These are phyloP conservation scores for Afroboletus lepidellus DNA, from an alignment of 1,284 basidiomycete species.

Conservation along the genomic window DNA sequence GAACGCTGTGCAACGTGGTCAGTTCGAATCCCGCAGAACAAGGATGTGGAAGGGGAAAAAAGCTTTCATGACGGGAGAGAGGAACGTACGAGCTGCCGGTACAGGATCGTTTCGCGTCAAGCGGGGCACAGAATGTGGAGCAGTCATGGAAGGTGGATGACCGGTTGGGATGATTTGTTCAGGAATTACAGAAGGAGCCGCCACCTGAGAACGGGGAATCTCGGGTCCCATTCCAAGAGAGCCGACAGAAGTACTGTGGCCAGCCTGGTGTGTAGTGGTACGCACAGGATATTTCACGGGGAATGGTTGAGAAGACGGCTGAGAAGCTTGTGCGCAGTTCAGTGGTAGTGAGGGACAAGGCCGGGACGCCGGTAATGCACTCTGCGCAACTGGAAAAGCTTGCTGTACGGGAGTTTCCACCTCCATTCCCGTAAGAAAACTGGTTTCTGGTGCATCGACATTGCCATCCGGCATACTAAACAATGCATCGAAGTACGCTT, in stretches of 20 bases:
- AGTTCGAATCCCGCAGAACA: conserved; percentile 1
- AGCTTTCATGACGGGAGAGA: not conserved
- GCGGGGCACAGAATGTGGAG: not conserved
- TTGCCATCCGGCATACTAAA: not conserved
- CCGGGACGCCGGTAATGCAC: not conserved
- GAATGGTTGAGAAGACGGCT: conserved; percentile 3
- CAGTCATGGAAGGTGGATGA: not conserved
- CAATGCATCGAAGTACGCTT: not conserved
- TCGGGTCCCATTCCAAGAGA: not conserved
- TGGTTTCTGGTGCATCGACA: not conserved
- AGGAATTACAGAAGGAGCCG: not conserved
- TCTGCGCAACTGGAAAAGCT: not conserved
- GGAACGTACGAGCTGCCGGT: conserved; percentile 14
- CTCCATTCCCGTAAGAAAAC: not conserved
- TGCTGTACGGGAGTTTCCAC: conserved; percentile 5
- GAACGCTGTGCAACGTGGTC: conserved; percentile 14
- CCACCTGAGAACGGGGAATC: not conserved
- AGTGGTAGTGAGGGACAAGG: not conserved
- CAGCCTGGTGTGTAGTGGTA: not conserved
- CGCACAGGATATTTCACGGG: conserved; percentile 7
- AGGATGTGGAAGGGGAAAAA: not conserved
- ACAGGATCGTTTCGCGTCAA: not conserved
- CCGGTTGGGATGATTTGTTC: not conserved
- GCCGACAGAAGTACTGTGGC: not conserved
- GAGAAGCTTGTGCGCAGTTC: not conserved